A percentile compares a stretch with the other conserved stretches of the same genome.
phyloP scores from a whole-genome alignment of 768 basidiomycete species.

The Leccinum subgranulosum region DNA sequence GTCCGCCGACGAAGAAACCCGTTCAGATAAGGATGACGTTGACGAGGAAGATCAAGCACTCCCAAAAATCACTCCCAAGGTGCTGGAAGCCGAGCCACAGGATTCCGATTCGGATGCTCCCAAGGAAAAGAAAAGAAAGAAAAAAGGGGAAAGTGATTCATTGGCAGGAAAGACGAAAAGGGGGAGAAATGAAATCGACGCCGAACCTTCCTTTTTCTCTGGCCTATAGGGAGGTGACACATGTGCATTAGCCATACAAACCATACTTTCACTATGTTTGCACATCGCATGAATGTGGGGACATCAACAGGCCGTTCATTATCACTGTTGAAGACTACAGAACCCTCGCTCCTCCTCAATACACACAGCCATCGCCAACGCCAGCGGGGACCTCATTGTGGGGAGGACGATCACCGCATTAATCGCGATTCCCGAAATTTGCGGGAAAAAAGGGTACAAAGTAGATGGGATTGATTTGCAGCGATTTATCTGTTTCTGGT shows the following conservation, averaged over 20 bases:
- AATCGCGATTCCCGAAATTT: not conserved
- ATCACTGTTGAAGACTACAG: not conserved
- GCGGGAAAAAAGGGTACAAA: not conserved
- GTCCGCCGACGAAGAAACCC: constrained; percentile 21
- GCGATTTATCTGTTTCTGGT: not conserved
- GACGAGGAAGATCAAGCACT: constrained; percentile 10
- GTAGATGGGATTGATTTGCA: not conserved
- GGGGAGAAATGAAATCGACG: constrained; percentile 56
- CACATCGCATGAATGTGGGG: not conserved
- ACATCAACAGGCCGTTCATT: not conserved
- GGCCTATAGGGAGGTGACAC: constrained; percentile 40
- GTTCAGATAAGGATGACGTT: constrained; percentile 12
- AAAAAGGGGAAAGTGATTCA: constrained; percentile 51
- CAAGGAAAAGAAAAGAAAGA: constrained; percentile 51
- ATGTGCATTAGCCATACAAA: not conserved
- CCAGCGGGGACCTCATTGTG: not conserved
- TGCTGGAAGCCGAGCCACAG: constrained; percentile 12
- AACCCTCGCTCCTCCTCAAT: not conserved
- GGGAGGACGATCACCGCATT: not conserved
- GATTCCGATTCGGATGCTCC: constrained; percentile 30
- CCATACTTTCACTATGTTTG: not conserved
- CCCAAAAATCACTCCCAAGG: not conserved
- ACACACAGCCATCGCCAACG: not conserved
- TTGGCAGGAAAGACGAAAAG: constrained; percentile 52
- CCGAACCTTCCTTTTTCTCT: constrained; percentile 63